Evolutionary conservation across 768 basidiomycete genomes (phyloP).

Genomic region (Astraeus odoratus): DNA sequence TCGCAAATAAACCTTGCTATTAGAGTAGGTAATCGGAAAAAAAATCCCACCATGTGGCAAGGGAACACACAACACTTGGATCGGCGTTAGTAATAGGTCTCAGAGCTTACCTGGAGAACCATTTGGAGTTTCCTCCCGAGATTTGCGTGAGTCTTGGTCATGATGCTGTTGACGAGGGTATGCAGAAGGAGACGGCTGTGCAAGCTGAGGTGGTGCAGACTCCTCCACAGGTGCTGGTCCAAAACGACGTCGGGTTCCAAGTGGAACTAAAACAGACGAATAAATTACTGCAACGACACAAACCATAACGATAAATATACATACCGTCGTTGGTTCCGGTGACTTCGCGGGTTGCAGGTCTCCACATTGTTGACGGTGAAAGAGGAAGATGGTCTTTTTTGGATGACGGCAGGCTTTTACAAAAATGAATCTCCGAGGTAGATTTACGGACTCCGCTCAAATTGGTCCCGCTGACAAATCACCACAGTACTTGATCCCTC

Average conservation of each 20-base stretch:
- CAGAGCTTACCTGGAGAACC: constrained; percentile 70
- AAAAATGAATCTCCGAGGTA: constrained; percentile 31
- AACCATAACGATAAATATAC: constrained; percentile 19
- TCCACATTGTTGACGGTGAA: constrained; percentile 65
- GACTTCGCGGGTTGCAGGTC: constrained; percentile 81
- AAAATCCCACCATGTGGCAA: constrained; percentile 28
- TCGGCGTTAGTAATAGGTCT: constrained; percentile 28
- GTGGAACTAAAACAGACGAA: constrained; percentile 55
- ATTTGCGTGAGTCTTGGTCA: constrained; percentile 53
- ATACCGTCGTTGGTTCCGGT: constrained; percentile 90
- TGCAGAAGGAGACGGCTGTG: constrained; percentile 81
- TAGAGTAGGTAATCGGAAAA: constrained; percentile 20
- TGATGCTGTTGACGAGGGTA: constrained; percentile 63
- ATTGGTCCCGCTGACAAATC: constrained; percentile 25
- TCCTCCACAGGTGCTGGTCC: constrained; percentile 85
- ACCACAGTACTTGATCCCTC: not conserved
- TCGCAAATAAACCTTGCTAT: constrained; percentile 17
- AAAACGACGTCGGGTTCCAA: constrained; percentile 86
- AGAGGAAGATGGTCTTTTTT: constrained; percentile 8
- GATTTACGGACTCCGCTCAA: constrained; percentile 28
- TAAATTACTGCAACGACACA: too few species aligned
- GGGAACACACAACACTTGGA: constrained; percentile 32
- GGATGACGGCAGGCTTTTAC: constrained; percentile 11
- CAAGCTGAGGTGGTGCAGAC: constrained; percentile 72
- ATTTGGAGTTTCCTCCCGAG: constrained; percentile 64